A percentile compares a stretch with the other conserved stretches of the same genome.
These are phyloP conservation scores for Erythrophleum ivorense DNA, from an alignment of 331 rosid genomes.

Conservation along the genomic window DNA sequence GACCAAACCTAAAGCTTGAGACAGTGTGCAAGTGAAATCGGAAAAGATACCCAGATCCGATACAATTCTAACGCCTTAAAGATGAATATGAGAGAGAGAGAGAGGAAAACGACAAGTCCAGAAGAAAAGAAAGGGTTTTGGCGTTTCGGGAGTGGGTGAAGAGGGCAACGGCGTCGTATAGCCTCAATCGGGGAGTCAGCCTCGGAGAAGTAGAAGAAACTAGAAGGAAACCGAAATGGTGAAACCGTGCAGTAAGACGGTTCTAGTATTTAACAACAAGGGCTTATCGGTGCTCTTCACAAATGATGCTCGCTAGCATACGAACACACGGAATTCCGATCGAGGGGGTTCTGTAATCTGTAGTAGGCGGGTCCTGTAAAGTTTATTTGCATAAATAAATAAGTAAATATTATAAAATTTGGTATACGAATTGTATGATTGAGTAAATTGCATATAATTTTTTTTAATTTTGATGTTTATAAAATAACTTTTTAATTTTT, in stretches of 20 bases:
- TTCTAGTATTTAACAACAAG: neutral
- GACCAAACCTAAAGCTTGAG: conserved; percentile 8
- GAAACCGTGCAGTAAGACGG: neutral
- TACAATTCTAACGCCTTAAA: neutral
- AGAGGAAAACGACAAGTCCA: neutral
- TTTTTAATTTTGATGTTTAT: too few relatives aligned
- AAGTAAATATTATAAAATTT: too few relatives aligned
- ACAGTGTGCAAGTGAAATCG: conserved; percentile 10
- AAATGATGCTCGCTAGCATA: neutral
- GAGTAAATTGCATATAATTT: too few relatives aligned
- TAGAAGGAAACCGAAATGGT: neutral
- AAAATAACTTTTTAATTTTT: too few relatives aligned
- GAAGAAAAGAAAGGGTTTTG: neutral
- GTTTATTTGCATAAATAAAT: too few relatives aligned
- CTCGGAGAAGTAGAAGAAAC: neutral
- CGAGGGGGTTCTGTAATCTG: neutral
- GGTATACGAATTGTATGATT: too few relatives aligned
- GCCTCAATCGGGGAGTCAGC: neutral
- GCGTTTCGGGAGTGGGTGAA: neutral
- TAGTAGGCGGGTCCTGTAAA: neutral
- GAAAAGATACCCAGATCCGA: conserved; percentile 25
- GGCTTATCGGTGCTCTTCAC: neutral
- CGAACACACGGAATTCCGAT: neutral
- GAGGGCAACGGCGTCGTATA: neutral
- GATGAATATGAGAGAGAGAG: neutral